These are phyloP conservation scores for Colletotrichum tanaceti DNA, from an alignment of 2,329 filamentous ascomycete species.

Conservation along the genomic window DNA sequence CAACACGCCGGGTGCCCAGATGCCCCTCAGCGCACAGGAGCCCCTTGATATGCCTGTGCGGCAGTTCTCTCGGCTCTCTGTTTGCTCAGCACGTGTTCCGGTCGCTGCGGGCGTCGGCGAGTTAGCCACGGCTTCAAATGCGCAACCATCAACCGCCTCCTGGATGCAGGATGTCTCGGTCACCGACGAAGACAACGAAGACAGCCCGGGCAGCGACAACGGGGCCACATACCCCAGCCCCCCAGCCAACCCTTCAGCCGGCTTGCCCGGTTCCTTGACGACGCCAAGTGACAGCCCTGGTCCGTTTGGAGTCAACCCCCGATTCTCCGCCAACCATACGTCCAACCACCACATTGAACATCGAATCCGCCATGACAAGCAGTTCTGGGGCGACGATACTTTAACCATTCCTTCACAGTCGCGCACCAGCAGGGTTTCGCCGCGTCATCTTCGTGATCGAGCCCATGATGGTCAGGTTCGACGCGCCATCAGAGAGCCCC, in stretches of 20 bases:
- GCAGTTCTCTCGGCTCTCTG: not conserved
- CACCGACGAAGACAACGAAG: not conserved
- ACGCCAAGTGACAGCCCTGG: not conserved
- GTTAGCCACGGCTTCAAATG: not conserved
- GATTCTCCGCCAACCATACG: conserved; percentile 6
- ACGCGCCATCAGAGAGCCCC: not conserved
- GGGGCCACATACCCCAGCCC: no score
- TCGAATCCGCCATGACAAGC: not conserved
- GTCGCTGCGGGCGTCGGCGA: not conserved
- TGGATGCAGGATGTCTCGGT: not conserved
- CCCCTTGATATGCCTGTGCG: not conserved
- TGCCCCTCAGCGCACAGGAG: not conserved
- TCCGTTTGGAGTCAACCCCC: not conserved
- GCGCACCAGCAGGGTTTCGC: not conserved
- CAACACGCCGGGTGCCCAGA: not conserved
- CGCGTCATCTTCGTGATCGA: not conserved
- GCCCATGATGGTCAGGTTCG: not conserved
- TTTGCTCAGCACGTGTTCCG: not conserved
- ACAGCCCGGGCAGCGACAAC: not conserved
- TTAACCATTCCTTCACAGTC: no score
- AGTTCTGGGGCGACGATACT: no score
- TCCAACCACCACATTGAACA: not conserved
- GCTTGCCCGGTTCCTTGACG: not conserved
- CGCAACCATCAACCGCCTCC: not conserved
- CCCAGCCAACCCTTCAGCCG: not conserved